phyloP scores from a whole-genome alignment of 140 eudicot species.

The Ambrosia hybrid region DNA sequence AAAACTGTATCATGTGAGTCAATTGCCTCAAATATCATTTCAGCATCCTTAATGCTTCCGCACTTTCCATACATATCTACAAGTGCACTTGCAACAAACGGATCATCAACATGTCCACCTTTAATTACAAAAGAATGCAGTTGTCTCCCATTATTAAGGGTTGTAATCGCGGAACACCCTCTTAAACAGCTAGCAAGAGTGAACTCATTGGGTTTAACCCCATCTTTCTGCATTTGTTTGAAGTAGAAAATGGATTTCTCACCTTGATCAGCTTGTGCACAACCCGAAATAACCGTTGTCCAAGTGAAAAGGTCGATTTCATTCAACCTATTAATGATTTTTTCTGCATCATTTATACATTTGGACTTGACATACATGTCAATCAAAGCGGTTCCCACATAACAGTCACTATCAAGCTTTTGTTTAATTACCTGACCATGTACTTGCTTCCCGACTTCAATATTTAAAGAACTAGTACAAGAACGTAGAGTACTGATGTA shows the following conservation, averaged over 20 bases:
- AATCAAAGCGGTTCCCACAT: conserved; percentile 57
- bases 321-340: conserved; percentile 38
- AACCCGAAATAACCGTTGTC: conserved; percentile 59
- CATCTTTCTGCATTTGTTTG: conserved; percentile 58
- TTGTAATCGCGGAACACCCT: conserved; percentile 53
- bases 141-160: conserved; percentile 48
- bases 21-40: conserved; percentile 35
- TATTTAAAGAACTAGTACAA: conserved; percentile 47
- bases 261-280: conserved; percentile 54
- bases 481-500: conserved; percentile 49
- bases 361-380: conserved; percentile 66
- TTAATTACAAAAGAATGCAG: conserved; percentile 59
- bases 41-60: conserved; percentile 60
- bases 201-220: conserved; percentile 57
- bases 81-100: conserved; percentile 53
- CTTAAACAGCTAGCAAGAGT: conserved; percentile 67
- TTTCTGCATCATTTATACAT: conserved; percentile 48
- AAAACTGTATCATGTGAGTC: conserved; percentile 43
- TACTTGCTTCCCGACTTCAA: conserved; percentile 55
- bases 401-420: conserved; percentile 34
- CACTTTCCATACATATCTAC: conserved; percentile 66
- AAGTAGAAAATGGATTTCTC: conserved; percentile 56
- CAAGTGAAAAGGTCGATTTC: conserved; percentile 54
- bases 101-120: conserved; percentile 48
- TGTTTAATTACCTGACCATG: conserved; percentile 53